Conservation (phyloP, 1,139 yeast species). For the Diutina ranongensis region DNA sequence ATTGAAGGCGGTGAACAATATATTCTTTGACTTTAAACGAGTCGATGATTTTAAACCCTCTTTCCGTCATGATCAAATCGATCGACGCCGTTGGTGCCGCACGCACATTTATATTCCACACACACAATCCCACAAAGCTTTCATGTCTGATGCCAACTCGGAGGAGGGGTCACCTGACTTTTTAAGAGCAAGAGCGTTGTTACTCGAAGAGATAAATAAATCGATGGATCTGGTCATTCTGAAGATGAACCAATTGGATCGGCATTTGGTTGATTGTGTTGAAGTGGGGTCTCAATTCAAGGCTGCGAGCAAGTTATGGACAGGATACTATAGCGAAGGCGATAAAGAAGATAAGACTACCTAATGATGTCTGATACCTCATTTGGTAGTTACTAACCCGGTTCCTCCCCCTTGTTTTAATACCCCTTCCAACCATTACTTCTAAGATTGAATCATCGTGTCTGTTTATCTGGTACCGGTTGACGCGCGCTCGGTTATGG, state of each 20-base stretch:
- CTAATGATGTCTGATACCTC: too few relatives aligned
- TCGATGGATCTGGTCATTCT: not conserved
- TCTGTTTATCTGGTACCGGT: too few relatives aligned
- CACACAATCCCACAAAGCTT: not conserved
- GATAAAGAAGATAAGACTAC: too few relatives aligned
- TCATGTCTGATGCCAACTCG: not conserved
- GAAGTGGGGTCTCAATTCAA: not conserved
- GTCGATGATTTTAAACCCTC: not conserved
- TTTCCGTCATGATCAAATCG: not conserved
- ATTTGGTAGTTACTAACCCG: too few relatives aligned
- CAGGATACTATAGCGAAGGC: not conserved
- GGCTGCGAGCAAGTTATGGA: not conserved
- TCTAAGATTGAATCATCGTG: too few relatives aligned
- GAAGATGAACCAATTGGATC: slow-evolving; percentile 1
- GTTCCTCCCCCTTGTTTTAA: too few relatives aligned
- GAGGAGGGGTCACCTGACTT: not conserved
- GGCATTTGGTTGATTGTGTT: slow-evolving; percentile 2
- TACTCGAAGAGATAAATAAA: not conserved
- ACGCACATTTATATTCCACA: too few relatives aligned
- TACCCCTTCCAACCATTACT: too few relatives aligned
- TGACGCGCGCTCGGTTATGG: too few relatives aligned
- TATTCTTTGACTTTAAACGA: not conserved
- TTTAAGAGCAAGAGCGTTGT: not conserved
- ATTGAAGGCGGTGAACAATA: slow-evolving; percentile 14
- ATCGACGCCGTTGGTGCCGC: not conserved